Conservation (phyloP, 495 filamentous ascomycete genomes). For the Darksidea phi region DNA sequence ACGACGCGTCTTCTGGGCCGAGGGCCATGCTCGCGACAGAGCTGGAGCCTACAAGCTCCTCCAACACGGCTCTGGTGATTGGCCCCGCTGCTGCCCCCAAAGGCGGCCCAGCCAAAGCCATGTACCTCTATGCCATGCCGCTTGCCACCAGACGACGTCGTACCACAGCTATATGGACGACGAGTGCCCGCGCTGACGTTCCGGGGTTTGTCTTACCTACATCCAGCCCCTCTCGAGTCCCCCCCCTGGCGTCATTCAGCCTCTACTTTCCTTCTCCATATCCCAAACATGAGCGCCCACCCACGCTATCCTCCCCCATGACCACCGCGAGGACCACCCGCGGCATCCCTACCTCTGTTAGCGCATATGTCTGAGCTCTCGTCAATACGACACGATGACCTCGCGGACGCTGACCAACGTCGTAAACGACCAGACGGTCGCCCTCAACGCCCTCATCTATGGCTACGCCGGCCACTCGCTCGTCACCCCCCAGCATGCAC, state of each 20-base stretch:
- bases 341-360: background rate
- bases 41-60: conserved; percentile 16
- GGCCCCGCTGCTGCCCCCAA: conserved; percentile 9
- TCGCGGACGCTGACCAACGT: conserved; percentile 35
- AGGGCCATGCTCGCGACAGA: conserved; percentile 1
- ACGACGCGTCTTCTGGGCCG: conserved; percentile 16
- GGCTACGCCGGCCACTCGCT: conserved; percentile 45
- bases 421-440: conserved; percentile 38
- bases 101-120: conserved; percentile 21
- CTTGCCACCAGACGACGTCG: conserved; percentile 22
- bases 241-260: conserved; percentile 4
- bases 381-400: conserved; percentile 26
- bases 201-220: conserved; percentile 20
- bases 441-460: conserved; percentile 45
- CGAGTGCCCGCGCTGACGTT: conserved; percentile 28
- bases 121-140: conserved; percentile 28
- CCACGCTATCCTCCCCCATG: background rate
- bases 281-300: background rate
- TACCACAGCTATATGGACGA: conserved; percentile 25
- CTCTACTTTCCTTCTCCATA: conserved; percentile 1
- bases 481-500: conserved; percentile 40
- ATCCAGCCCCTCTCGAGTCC: background rate
- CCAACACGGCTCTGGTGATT: conserved; percentile 24
- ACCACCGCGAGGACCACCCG: background rate
- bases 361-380: background rate